phyloP scores from a whole-genome alignment of 441 rosid genomes.

The Cnidoscolus chayamansa region DNA sequence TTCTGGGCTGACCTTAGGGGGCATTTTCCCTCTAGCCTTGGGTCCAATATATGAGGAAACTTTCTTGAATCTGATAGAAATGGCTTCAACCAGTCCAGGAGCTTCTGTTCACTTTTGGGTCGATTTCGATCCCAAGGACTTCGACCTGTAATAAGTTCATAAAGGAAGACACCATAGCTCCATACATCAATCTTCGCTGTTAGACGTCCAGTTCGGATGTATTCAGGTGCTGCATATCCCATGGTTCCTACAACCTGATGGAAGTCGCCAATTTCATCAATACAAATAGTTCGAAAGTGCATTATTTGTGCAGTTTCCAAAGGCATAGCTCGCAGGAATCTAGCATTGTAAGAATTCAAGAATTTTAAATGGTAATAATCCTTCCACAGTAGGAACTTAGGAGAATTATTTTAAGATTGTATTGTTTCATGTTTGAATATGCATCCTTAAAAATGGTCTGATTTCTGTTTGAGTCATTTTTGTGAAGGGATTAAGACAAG shows the following conservation, averaged over 20 bases:
- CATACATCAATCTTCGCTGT: slow-evolving; percentile 85
- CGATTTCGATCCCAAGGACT: slow-evolving; percentile 74
- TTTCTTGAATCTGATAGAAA: slow-evolving; percentile 55
- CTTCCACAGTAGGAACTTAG: background rate
- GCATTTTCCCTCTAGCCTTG: slow-evolving; percentile 59
- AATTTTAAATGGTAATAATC: background rate
- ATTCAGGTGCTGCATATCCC: slow-evolving; percentile 98
- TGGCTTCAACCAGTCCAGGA: slow-evolving; percentile 86
- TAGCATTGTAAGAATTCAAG: background rate
- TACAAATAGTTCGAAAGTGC: too few species aligned
- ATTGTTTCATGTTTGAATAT: background rate
- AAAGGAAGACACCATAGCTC: slow-evolving; percentile 93
- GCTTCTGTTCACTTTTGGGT: slow-evolving; percentile 80
- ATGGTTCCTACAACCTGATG: slow-evolving; percentile 85
- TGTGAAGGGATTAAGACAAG: background rate
- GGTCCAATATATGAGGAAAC: slow-evolving; percentile 60
- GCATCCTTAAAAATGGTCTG: background rate
- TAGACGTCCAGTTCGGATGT: slow-evolving; percentile 80
- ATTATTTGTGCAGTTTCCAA: too few species aligned
- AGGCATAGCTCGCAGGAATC: background rate
- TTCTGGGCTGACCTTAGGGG: slow-evolving; percentile 49
- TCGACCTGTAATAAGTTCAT: slow-evolving; percentile 86
- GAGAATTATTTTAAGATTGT: background rate
- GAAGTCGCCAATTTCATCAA: background rate
- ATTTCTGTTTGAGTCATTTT: background rate